Base-by-base conservation (phyloP, 2,329 filamentous ascomycete genomes). In the Exserohilum rostratum region DNA sequence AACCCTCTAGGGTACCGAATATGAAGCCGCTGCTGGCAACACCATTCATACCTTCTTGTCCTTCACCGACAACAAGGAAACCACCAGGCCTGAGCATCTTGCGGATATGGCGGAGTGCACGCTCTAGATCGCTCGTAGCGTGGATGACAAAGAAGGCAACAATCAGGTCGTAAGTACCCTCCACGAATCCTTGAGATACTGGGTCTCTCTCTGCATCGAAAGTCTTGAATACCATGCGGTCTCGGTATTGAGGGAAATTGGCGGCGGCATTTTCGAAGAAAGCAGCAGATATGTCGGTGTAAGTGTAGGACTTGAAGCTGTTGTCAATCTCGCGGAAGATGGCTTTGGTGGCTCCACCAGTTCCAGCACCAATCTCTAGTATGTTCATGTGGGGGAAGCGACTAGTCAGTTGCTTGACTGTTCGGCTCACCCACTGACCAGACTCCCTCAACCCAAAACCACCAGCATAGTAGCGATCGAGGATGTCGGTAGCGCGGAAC, bases 1-100 rank as follows among this genome's bases (percentile, higher is more conserved):
- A 80, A 1, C 76, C 76, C 4, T 75, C 67, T 1, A 79, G 55
- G 2, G 64, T 54, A 1, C 73, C 74, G 15, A 78, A 71, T 2
- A 72, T 64, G 49, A 75, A 42, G 25, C 35, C 37, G 3, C 34
- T 38, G 3, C 44, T 35, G n/a, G 49, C 31, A 25, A 25, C 2
- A 47, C 45, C 31, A 34, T 34, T 12, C 12, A 12, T 12, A 12
- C 31, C 6, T 52, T 53, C 2, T 43, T 43, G 2, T 3, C 39
- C 57, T 7, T 68, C 57, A 2, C 69, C 69, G 60, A 53, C 70
- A 58, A 82, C 29, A 0, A 83, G 61, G 20, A 78, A 74, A 0
- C 81, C 81, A 1, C 76, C 78, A 0, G 80, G 78, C 17, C 53
- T 62, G 1, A 71, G 56, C 2, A 72, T 42, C 6, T 37, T 40